phyloP scores from a whole-genome alignment of 31 red algal genomes.

The Endocladia muricata region DNA sequence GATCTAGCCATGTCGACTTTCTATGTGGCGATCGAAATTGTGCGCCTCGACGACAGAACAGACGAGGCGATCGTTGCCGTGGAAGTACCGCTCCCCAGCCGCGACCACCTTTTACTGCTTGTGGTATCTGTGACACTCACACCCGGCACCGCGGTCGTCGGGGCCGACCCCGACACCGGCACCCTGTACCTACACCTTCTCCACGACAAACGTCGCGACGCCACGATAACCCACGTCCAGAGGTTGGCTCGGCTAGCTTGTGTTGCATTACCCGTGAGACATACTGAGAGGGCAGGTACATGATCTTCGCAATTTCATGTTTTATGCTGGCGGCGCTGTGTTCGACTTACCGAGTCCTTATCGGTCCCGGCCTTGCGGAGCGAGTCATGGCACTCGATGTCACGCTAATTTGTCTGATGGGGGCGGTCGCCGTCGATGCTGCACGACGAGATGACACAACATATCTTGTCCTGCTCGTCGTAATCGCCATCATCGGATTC shows the following conservation, averaged over 20 bases:
- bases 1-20: not conserved
- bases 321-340: too few species aligned
- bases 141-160: not conserved
- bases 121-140: not conserved
- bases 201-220: not conserved
- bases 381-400: not conserved
- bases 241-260: too few species aligned
- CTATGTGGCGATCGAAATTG: not conserved
- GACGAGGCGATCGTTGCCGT: not conserved
- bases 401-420: not conserved
- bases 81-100: not conserved
- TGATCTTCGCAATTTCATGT: too few species aligned
- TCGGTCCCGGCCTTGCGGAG: not conserved
- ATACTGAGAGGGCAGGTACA: too few species aligned
- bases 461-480: not conserved
- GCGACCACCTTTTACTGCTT: not conserved
- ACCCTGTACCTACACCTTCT: not conserved
- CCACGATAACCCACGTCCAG: not conserved
- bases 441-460: not conserved
- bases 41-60: not conserved
- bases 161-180: not conserved
- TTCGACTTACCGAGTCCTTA: not conserved
- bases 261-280: too few species aligned
- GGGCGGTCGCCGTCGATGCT: not conserved
- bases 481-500: not conserved